Percentiles rank a stretch among this genome's conserved stretches.
These are phyloP conservation scores for Auriscalpium microsporum DNA, from an alignment of 768 basidiomycete species.

Conservation along the genomic window DNA sequence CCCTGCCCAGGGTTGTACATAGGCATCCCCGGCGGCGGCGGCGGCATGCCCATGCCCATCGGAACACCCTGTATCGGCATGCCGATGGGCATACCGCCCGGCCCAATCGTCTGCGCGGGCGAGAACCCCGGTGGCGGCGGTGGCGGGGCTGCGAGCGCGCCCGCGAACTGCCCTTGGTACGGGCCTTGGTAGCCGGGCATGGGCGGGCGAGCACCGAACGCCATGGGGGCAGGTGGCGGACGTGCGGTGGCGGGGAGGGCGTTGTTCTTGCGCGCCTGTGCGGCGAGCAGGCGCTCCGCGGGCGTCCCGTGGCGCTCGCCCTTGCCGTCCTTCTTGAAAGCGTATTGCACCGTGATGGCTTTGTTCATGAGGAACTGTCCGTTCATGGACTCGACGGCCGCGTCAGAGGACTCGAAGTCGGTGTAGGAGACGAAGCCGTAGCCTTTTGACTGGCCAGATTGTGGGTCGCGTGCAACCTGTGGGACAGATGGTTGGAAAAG, in stretches of 20 bases:
- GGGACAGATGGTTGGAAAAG: not conserved
- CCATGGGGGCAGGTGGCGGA: constrained; percentile 68
- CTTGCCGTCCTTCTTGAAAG: constrained; percentile 99
- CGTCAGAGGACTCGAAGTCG: constrained; percentile 95
- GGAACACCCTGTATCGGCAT: constrained; percentile 28
- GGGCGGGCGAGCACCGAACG: constrained; percentile 57
- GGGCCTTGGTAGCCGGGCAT: constrained; percentile 67
- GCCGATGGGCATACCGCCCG: constrained; percentile 30
- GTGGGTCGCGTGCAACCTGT: constrained; percentile 87
- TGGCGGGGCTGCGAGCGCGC: constrained; percentile 57
- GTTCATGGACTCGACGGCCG: constrained; percentile 95
- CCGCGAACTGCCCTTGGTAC: constrained; percentile 91
- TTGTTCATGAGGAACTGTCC: constrained; percentile 98
- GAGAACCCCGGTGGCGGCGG: constrained; percentile 79
- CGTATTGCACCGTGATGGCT: constrained; percentile 93
- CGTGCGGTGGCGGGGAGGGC: constrained; percentile 72
- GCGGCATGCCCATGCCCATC: constrained; percentile 14
- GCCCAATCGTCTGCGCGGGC: constrained; percentile 39
- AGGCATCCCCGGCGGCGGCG: constrained; percentile 30
- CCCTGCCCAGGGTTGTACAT: constrained; percentile 37
- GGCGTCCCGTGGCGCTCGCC: constrained; percentile 95
- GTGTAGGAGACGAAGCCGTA: constrained; percentile 97
- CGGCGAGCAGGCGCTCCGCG: constrained; percentile 92
- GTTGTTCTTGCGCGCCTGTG: constrained; percentile 94
- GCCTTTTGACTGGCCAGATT: constrained; percentile 81